Evolutionary conservation across 257 asterid genomes (phyloP), one percentile per base, ranked within the genome.

Genomic region (Henckelia pumila): DNA sequence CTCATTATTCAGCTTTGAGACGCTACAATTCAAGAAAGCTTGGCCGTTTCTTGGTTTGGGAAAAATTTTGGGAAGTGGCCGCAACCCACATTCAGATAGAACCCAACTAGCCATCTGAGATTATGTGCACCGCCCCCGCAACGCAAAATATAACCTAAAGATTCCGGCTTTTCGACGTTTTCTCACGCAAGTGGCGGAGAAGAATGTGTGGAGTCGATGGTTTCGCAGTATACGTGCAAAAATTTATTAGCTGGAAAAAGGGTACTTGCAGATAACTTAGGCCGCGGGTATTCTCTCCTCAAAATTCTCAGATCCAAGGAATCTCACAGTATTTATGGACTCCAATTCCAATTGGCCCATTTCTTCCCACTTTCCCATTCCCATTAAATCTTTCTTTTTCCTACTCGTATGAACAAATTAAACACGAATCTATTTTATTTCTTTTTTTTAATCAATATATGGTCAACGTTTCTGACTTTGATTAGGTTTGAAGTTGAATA

Each of bases 21-120:
- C 63, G 67, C 25, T 64, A 10, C 83, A 29, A 35, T 49, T 66
- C 37, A 67, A 35, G 50, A 61, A 77, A 63, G 75, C 2, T 13
- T 20, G 57, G 55, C 71, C 78, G 49, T 69, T 78, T 71, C 73
- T 80, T 25, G 95, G 93, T 8, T 73, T 73, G 24, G 83, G 77
- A 60, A 73, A 77, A 49, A 78, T 40, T 65, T 71, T 83, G 7
- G 88, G 82, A 33, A 83, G 69, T 23, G 85, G 82, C 65, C 69
- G 78, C 4, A 80, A 19, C 24, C 82, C 80, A 77, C 88, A 80
- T 64, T 76, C 82, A 47, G 83, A 73, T 55, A 83, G 32, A 4
- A 78, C 85, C 74, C 63, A 80, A 72, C 78, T 61, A 14, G 88
- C 83, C 85, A 83, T 83, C 66, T 28, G 40, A 29, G 47, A 24